phyloP scores from a whole-genome alignment of 2,329 filamentous ascomycete genomes.

The Exophiala oligosperma region DNA sequence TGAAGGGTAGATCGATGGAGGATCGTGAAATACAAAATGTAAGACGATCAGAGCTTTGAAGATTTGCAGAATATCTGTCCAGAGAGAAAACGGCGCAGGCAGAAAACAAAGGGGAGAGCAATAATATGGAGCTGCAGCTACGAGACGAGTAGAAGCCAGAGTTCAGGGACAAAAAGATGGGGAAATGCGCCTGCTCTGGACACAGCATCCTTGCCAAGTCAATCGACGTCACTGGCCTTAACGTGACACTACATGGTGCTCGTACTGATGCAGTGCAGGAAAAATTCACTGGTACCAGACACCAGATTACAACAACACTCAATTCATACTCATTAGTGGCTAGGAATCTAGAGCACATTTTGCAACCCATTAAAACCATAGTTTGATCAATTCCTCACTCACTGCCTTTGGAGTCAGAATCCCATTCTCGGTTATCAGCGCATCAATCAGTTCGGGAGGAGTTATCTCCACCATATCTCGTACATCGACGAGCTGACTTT shows the following conservation, averaged over 20 bases:
- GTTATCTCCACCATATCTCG: slow-evolving; percentile 49
- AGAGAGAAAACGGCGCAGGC: slow-evolving; percentile 10
- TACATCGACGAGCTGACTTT: slow-evolving; percentile 24
- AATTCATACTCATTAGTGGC: too few relatives aligned
- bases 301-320: slow-evolving; percentile 5
- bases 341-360: too few relatives aligned
- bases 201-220: not conserved
- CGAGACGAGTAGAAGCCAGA: not conserved
- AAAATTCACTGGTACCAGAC: not conserved
- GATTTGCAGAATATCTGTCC: not conserved
- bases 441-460: slow-evolving; percentile 62
- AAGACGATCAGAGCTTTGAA: not conserved
- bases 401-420: slow-evolving; percentile 65
- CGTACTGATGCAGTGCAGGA: too few relatives aligned
- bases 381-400: slow-evolving; percentile 67
- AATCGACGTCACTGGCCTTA: not conserved
- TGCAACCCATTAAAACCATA: slow-evolving; percentile 45
- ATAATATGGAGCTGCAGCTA: slow-evolving; percentile 1
- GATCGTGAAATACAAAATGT: not conserved
- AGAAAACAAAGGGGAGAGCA: slow-evolving; percentile 16
- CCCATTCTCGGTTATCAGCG: slow-evolving; percentile 65
- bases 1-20: not conserved
- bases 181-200: not conserved
- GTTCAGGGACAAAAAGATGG: not conserved
- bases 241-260: too few relatives aligned